Percentiles rank a stretch among this genome's conserved stretches.
phyloP scores from a whole-genome alignment of 352 stramenopile species.

The Paralagenidium karlingii region DNA sequence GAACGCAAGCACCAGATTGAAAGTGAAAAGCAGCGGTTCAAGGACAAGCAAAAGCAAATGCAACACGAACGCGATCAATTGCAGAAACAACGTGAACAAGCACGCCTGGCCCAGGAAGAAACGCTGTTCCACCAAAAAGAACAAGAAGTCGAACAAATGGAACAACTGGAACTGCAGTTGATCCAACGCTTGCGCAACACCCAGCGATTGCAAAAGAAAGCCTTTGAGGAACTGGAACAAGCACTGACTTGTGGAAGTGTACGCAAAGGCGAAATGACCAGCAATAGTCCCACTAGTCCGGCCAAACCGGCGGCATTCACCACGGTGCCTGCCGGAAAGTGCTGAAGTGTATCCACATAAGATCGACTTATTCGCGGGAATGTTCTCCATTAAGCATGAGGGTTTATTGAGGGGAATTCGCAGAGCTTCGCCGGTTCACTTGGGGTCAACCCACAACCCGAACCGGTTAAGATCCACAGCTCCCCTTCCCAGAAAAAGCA shows the following conservation, averaged over 20 bases:
- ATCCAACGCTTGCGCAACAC: slow-evolving; percentile 75
- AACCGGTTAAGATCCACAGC: too few relatives aligned
- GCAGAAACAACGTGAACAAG: slow-evolving; percentile 39
- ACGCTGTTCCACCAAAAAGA: slow-evolving; percentile 42
- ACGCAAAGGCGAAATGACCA: too few relatives aligned
- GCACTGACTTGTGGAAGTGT: slow-evolving; percentile 28
- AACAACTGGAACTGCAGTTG: slow-evolving; percentile 64
- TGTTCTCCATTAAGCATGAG: too few relatives aligned
- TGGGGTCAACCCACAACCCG: too few relatives aligned
- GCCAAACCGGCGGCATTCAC: too few relatives aligned
- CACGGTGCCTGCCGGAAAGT: too few relatives aligned
- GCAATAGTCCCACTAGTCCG: too few relatives aligned
- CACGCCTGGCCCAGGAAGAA: slow-evolving; percentile 55
- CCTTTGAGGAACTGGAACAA: slow-evolving; percentile 72
- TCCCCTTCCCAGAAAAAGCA: too few relatives aligned
- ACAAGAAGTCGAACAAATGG: slow-evolving; percentile 67
- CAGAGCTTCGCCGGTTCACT: too few relatives aligned
- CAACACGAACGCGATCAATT: slow-evolving; percentile 63
- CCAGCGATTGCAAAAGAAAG: slow-evolving; percentile 75
- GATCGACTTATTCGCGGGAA: too few relatives aligned
- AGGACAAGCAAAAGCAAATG: slow-evolving; percentile 49
- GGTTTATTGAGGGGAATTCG: too few relatives aligned
- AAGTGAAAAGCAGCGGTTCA: slow-evolving; percentile 45
- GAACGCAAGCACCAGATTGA: slow-evolving; percentile 57
- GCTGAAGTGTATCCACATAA: too few relatives aligned